Evolutionary conservation across 2,329 filamentous ascomycete species (phyloP), one percentile per base, ranked within the genome.

Genomic region (Didymosphaeria variabile): DNA sequence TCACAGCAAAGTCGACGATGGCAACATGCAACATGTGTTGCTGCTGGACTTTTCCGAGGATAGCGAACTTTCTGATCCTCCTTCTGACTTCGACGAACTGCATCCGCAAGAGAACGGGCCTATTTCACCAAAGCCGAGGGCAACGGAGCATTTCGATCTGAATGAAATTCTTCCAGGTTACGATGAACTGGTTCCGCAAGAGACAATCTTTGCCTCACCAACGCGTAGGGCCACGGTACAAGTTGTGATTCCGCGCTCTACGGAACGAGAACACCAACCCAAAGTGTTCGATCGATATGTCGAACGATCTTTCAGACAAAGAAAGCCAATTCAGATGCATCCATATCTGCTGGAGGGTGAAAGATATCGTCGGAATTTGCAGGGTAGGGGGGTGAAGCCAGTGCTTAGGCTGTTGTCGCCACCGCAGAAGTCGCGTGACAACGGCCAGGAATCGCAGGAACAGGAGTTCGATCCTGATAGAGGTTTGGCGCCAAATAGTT

Each of bases 271-370:
- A 13, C 62, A 66, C 40, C 69, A 68, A 42, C 57, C 50, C 10
- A 61, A 66, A 17, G 62, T 65, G 42, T 61, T 55, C 19, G 66
- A 68, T 19, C 59, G 72, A 17, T 65, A 61, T 42, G 55, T 62
- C 36, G 62, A 58, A 32, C 73, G 81, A 44, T 78, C 72, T 9
- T 73, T 84, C 23, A 75, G 82, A n/a, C 70, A 79, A 49, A 73
- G 82, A 10, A 82, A 82, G 50, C 79, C 81, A 15, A 82, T 82
- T 50, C 82, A 84, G 63, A 65, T 84, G 31, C 80, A 84, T 71
- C 82, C 82, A 2, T 84, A 83, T 61, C 67, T 79, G 23, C 64
- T 82, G 23, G 82, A 84, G 52, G 76, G 76, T 21, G 79, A 81
- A 53, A 69, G 75, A 38, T 83, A 84, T 63, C 75, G 79, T 26